Evolutionary conservation across 345 rosid species (phyloP), one percentile per base, ranked within the genome.

Genomic region (Laguncularia racemosa): DNA sequence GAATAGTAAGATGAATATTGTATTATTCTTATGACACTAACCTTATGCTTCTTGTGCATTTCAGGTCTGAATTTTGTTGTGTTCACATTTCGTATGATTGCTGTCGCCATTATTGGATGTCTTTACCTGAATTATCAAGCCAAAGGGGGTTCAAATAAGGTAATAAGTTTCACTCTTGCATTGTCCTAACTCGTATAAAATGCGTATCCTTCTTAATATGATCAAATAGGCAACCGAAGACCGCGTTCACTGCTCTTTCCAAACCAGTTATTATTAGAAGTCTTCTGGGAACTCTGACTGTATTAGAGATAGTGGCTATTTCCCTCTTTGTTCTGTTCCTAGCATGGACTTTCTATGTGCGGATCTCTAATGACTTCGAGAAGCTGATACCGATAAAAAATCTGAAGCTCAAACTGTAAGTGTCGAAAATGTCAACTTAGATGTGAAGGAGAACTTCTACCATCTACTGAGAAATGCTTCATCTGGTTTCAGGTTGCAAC

Each of bases 401-500:
- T 15, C 59, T 85, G 60, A 59, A 74, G 48, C 60, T 91, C 54
- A 61, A 75, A 40, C 23, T 73, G 97, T 91, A 75, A 85, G 86
- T 62, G 45, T 5, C 20, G 2, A 16, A n/a, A n/a, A 50, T 33
- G 17, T 16, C 53, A 50, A 50, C 20, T n/a, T 1, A n/a, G 20
- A n/a, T 20, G 20, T 50, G 20, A 16, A n/a, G n/a, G n/a, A n/a
- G 50, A 47, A 14, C 9, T 14, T 14, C 13, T 1, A 17, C 13
- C 10, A 50, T n/a, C 19, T 48, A 14, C 3, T 43, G n/a, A 16
- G 18, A 46, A 5, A n/a, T 21, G 21, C 13, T 63, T 20, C 6
- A 52, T 48, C 59, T 45, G 65, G 13, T 70, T 74, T 66, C 80
- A 91, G 97, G 76, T 91, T 96, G 93, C 96, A 91, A 65, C 84